Evolutionary conservation across 208 protist species (phyloP).

Genomic region (Wallacemonas sp.): DNA sequence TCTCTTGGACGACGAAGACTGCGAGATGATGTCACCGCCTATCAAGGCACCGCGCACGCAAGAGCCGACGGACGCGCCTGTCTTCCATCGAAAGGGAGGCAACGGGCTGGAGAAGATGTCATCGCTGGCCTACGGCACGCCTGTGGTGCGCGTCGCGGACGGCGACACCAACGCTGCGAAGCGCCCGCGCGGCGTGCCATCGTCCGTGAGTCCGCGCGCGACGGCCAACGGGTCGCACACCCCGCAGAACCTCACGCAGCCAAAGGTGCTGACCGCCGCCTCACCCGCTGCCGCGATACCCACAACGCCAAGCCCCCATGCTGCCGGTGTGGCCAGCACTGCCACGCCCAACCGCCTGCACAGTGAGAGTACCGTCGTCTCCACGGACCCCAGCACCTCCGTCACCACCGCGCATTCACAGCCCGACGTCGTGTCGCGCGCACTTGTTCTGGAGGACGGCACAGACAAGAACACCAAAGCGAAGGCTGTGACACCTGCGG

Average conservation of each 20-base stretch:
- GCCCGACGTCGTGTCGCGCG: neutral
- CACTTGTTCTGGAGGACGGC: constrained; percentile 4
- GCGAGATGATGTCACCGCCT: constrained; percentile 2
- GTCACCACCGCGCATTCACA: too few relatives aligned
- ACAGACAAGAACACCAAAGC: neutral
- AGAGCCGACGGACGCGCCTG: neutral
- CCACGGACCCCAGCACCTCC: neutral
- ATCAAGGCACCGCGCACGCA: constrained; percentile 6
- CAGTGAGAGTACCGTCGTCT: neutral
- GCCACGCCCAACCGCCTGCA: neutral
- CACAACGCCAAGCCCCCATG: too few relatives aligned
- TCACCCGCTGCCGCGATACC: neutral
- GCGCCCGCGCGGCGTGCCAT: constrained; percentile 5
- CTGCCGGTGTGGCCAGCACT: neutral
- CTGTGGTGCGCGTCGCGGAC: constrained; percentile 25
- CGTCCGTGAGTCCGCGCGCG: too few relatives aligned
- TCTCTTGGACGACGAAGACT: constrained; percentile 70
- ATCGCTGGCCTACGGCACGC: constrained; percentile 44
- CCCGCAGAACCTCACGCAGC: neutral
- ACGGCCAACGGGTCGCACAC: too few relatives aligned
- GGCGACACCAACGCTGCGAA: neutral
- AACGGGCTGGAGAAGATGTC: constrained; percentile 79
- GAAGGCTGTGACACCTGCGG: neutral
- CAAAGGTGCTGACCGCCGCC: neutral
- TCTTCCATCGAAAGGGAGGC: constrained; percentile 36